Evolutionary conservation across 2,329 filamentous ascomycete genomes (phyloP).

Genomic region (Cryphonectria carpinicola): DNA sequence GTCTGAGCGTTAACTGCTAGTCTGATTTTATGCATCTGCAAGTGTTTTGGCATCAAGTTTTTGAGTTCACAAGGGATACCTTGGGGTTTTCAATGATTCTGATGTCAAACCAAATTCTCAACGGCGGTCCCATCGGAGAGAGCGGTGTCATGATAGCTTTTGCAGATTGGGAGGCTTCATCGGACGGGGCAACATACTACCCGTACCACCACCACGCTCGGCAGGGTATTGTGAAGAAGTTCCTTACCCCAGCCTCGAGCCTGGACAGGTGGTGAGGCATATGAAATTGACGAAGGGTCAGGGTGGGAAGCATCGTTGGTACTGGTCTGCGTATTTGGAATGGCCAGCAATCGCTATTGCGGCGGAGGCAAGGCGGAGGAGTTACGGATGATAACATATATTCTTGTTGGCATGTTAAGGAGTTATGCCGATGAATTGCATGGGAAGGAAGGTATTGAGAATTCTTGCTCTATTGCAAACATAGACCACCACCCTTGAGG

Average conservation of each 20-base stretch:
- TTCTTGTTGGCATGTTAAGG: background rate
- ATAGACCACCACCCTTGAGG: background rate
- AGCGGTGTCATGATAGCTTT: background rate
- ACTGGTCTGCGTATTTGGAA: background rate
- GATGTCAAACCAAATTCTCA: too few relatives aligned
- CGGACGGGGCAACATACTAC: background rate
- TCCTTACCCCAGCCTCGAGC: background rate
- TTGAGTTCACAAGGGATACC: background rate
- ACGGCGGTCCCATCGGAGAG: background rate
- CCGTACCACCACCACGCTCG: background rate
- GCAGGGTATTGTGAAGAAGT: background rate
- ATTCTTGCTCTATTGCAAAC: background rate
- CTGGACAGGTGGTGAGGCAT: background rate
- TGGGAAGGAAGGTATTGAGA: background rate
- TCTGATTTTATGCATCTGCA: constrained; percentile 11
- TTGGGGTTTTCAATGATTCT: background rate
- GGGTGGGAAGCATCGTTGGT: background rate
- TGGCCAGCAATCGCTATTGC: background rate
- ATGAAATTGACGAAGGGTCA: background rate
- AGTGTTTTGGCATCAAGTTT: background rate
- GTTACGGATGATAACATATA: background rate
- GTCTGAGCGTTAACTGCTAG: constrained; percentile 11
- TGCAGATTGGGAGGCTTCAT: background rate
- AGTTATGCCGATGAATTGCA: background rate
- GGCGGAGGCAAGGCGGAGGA: background rate